Conservation (phyloP, 768 basidiomycete species). For the Dictyophora rubrovolvata region DNA sequence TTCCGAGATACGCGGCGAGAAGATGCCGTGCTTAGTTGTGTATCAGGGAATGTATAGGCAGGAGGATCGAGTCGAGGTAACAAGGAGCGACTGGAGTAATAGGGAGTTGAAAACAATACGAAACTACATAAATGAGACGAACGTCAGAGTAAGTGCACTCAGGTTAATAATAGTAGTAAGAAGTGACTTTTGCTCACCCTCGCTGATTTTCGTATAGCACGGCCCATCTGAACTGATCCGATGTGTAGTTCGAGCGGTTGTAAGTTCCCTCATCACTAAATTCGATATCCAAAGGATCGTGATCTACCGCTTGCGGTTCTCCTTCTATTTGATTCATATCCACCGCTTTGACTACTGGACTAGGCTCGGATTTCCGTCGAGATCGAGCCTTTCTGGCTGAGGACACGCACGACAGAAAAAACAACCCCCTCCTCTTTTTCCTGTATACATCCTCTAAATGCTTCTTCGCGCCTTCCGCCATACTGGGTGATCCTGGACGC, state of each 20-base stretch:
- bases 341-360: not conserved
- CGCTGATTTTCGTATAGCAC: slow-evolving; percentile 75
- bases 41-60: slow-evolving; percentile 56
- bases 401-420: not conserved
- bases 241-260: slow-evolving; percentile 10
- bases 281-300: not conserved
- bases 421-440: not conserved
- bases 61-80: slow-evolving; percentile 58
- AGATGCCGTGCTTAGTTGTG: slow-evolving; percentile 15
- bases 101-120: slow-evolving; percentile 60
- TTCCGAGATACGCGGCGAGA: slow-evolving; percentile 34
- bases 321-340: not conserved
- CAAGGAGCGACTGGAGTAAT: slow-evolving; percentile 61
- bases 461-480: slow-evolving; percentile 1
- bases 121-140: slow-evolving; percentile 25
- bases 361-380: not conserved
- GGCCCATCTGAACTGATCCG: slow-evolving; percentile 65
- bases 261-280: not conserved
- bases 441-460: not conserved
- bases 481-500: not conserved
- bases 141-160: not conserved
- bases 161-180: not conserved
- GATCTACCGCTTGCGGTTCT: not conserved
- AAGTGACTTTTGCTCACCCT: slow-evolving; percentile 37
- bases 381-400: not conserved